Evolutionary conservation across 1,284 basidiomycete species (phyloP).

Genomic region (Bjerkandera adusta): DNA sequence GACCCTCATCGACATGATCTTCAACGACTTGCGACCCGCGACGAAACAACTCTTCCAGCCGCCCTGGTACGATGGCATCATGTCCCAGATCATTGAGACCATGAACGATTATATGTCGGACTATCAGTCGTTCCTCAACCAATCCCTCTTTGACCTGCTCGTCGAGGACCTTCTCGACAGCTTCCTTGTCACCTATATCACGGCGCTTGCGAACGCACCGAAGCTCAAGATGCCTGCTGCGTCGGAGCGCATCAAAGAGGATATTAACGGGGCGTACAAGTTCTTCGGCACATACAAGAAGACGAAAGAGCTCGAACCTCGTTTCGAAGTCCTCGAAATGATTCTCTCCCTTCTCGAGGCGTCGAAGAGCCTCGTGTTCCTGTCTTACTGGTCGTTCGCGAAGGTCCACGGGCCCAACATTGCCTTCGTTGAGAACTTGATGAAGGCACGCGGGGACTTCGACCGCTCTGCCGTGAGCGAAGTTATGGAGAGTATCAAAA

Average conservation of each 20-base stretch:
- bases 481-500: constrained; percentile 91
- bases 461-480: constrained; percentile 86
- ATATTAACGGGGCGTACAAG: constrained; percentile 75
- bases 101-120: constrained; percentile 95
- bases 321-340: constrained; percentile 88
- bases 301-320: constrained; percentile 76
- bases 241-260: constrained; percentile 78
- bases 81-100: constrained; percentile 88
- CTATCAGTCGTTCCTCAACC: constrained; percentile 89
- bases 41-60: constrained; percentile 85
- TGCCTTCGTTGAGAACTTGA: constrained; percentile 85
- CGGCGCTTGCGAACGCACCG: constrained; percentile 80
- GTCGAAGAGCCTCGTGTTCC: constrained; percentile 89
- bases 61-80: constrained; percentile 86
- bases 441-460: constrained; percentile 89
- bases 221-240: constrained; percentile 85
- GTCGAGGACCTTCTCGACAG: constrained; percentile 92
- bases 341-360: constrained; percentile 86
- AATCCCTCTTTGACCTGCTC: constrained; percentile 88
- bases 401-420: constrained; percentile 93
- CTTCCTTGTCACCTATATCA: constrained; percentile 91
- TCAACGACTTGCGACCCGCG: constrained; percentile 92
- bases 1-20: constrained; percentile 90
- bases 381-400: constrained; percentile 97
- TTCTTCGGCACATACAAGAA: constrained; percentile 85